phyloP scores from a whole-genome alignment of 1,284 basidiomycete species.

The Dichomitus squalens region DNA sequence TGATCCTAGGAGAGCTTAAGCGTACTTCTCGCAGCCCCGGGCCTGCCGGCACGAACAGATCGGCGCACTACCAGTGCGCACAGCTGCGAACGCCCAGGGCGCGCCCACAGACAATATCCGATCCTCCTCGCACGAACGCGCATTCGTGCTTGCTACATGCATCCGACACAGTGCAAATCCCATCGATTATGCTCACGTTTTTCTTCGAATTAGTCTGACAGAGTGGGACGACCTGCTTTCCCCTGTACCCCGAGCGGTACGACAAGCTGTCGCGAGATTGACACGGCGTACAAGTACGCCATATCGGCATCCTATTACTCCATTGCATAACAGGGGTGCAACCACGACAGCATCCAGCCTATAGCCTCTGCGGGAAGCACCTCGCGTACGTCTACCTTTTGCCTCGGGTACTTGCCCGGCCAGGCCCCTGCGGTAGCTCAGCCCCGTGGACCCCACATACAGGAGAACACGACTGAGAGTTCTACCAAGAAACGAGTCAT shows the following conservation, averaged over 20 bases:
- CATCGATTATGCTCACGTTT: background rate
- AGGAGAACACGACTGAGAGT: background rate
- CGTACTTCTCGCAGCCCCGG: background rate
- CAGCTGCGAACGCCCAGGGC: background rate
- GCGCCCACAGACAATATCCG: background rate
- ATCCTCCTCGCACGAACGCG: background rate
- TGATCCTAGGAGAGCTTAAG: background rate
- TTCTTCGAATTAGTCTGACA: background rate
- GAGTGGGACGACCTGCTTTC: background rate
- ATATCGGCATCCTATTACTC: background rate
- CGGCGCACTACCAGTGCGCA: background rate
- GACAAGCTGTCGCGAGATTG: background rate
- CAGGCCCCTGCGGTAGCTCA: background rate
- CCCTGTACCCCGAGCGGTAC: slow-evolving; percentile 6
- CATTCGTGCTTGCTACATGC: background rate
- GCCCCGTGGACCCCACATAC: slow-evolving; percentile 4
- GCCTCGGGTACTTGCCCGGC: slow-evolving; percentile 3
- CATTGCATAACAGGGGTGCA: background rate
- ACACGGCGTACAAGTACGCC: background rate
- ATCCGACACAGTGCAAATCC: background rate
- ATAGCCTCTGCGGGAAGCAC: slow-evolving; percentile 9
- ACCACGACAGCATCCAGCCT: slow-evolving; percentile 14
- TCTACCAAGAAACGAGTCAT: background rate
- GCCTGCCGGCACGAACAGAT: background rate
- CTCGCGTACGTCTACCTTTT: slow-evolving; percentile 1